Conservation (phyloP, 75 land plant species). For the Selaginella moellendorffii region DNA sequence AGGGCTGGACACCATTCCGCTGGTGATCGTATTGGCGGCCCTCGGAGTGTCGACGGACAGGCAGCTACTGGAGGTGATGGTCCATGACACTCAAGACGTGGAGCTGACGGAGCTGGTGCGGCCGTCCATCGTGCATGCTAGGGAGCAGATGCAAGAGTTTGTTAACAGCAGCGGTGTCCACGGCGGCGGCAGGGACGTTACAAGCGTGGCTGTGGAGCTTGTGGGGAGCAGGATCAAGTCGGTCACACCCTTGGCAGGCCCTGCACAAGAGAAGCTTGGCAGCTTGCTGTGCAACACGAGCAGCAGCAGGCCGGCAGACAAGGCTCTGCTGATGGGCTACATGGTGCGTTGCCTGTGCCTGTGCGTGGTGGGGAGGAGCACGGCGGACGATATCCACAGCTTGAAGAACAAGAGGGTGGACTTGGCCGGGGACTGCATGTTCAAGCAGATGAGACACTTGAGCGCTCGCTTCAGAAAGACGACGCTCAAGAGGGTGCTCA, state of each 20-base stretch:
- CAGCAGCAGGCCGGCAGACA: constrained; percentile 20
- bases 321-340: constrained; percentile 62
- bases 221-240: constrained; percentile 18
- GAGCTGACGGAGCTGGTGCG: neutral
- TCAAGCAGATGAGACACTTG: constrained; percentile 39
- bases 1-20: constrained; percentile 8
- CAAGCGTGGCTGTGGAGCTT: constrained; percentile 10
- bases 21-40: constrained; percentile 64
- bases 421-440: constrained; percentile 54
- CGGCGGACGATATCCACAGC: constrained; percentile 49
- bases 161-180: neutral
- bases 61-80: neutral
- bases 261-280: constrained; percentile 14
- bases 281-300: constrained; percentile 54
- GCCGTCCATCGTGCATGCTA: neutral
- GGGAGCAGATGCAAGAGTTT: neutral
- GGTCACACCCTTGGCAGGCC: constrained; percentile 19
- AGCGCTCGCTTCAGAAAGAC: constrained; percentile 41
- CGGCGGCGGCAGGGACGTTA: too few relatives aligned
- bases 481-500: constrained; percentile 45
- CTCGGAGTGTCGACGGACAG: constrained; percentile 36
- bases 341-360: constrained; percentile 58
- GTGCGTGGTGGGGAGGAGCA: constrained; percentile 37
- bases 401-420: constrained; percentile 76
- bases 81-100: neutral